Conservation (phyloP, 2,329 filamentous ascomycete species). For the Arthrinium phaeospermum region DNA sequence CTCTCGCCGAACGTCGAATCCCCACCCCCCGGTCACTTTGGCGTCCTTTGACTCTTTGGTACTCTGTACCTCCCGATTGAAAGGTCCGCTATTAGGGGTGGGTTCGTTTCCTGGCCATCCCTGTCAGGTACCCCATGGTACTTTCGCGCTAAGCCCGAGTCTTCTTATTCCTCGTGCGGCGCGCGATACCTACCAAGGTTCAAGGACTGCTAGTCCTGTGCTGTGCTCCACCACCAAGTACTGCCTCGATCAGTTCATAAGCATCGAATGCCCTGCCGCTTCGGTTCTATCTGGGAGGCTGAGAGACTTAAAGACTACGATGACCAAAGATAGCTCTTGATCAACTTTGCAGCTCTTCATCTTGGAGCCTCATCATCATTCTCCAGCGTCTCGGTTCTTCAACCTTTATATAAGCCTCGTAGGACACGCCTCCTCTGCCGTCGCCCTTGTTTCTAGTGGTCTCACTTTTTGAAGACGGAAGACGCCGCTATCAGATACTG, state of each 20-base stretch:
- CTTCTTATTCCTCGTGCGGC: conserved; percentile 14
- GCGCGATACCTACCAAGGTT: conserved; percentile 20
- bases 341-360: conserved; percentile 1
- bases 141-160: conserved; percentile 17
- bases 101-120: conserved; percentile 13
- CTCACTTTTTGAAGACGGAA: conserved; percentile 2
- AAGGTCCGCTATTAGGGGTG: conserved; percentile 7
- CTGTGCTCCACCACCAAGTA: conserved; percentile 22
- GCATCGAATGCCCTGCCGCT: conserved; percentile 22
- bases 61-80: conserved; percentile 20
- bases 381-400: not conserved
- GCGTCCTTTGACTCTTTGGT: conserved; percentile 3
- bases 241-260: conserved; percentile 25
- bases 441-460: not conserved
- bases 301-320: conserved; percentile 21
- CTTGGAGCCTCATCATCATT: conserved; percentile 10
- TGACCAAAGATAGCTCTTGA: conserved; percentile 24
- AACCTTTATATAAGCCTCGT: conserved; percentile 5
- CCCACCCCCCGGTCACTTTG: conserved; percentile 12
- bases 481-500: not conserved
- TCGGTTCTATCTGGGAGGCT: conserved; percentile 22
- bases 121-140: conserved; percentile 16
- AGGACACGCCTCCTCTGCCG: conserved; percentile 4
- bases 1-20: not conserved
- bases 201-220: not conserved